phyloP scores from a whole-genome alignment of 371 early-diverging fungal species.

The Mortierella sp. region DNA sequence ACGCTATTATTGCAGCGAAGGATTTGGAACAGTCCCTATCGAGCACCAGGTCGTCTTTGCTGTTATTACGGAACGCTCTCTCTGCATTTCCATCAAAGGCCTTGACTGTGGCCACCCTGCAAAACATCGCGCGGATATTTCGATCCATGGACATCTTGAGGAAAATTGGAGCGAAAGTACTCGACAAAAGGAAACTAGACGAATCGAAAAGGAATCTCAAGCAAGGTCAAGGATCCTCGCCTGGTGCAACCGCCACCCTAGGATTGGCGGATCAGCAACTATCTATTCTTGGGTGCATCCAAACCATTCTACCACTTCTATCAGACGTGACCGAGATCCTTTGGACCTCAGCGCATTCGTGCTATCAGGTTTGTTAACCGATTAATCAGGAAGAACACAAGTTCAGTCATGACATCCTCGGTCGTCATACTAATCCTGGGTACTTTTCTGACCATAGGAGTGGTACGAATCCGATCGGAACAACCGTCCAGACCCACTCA shows the following conservation, averaged over 20 bases:
- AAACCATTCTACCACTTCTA: constrained; percentile 11
- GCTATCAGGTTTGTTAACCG: constrained; percentile 26
- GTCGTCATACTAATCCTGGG: neutral
- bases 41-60: neutral
- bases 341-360: constrained; percentile 18
- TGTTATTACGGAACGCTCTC: constrained; percentile 12
- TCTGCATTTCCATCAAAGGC: constrained; percentile 11
- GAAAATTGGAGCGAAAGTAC: constrained; percentile 34
- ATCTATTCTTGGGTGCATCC: neutral
- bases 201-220: neutral
- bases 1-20: neutral
- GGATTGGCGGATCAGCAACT: neutral
- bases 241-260: neutral
- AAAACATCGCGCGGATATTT: constrained; percentile 50
- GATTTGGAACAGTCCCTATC: constrained; percentile 12
- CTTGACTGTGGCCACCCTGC: constrained; percentile 7
- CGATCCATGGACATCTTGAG: constrained; percentile 43
- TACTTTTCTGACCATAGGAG: constrained; percentile 2
- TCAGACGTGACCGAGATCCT: constrained; percentile 20
- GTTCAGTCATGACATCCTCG: too few species aligned
- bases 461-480: constrained; percentile 12
- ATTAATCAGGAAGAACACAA: neutral
- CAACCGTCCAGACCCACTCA: constrained; percentile 25
- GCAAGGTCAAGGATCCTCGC: neutral
- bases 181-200: constrained; percentile 30